phyloP scores from a whole-genome alignment of 257 asterid genomes.

The Apocynum venetum region DNA sequence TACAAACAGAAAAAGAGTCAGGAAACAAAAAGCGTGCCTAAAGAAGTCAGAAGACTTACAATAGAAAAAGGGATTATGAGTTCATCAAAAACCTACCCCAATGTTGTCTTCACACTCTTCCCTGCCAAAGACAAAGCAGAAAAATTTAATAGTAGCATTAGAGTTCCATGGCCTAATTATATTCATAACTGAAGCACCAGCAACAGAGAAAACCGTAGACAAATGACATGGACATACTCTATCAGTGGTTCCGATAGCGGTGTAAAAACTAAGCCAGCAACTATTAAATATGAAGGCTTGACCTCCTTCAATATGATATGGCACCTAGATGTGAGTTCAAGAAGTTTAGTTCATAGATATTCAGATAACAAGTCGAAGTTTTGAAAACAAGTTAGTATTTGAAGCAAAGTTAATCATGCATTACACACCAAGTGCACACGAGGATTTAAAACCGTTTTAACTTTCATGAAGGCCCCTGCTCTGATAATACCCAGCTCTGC shows the following conservation, averaged over 20 bases:
- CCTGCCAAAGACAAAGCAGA: constrained; percentile 36
- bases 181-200: constrained; percentile 7
- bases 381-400: neutral
- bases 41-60: neutral
- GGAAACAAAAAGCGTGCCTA: constrained; percentile 12
- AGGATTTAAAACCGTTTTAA: constrained; percentile 61
- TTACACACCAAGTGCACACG: constrained; percentile 75
- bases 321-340: constrained; percentile 58
- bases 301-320: constrained; percentile 89
- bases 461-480: constrained; percentile 63
- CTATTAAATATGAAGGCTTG: constrained; percentile 85
- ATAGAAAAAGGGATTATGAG: neutral
- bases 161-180: constrained; percentile 1
- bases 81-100: constrained; percentile 47
- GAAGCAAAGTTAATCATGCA: constrained; percentile 1
- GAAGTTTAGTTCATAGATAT: constrained; percentile 13
- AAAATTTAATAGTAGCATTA: neutral
- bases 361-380: constrained; percentile 11
- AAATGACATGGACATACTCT: constrained; percentile 46
- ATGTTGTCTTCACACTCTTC: constrained; percentile 88
- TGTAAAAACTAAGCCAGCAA: constrained; percentile 97
- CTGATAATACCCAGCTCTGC: constrained; percentile 87
- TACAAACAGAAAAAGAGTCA: constrained; percentile 28
- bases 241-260: constrained; percentile 93
- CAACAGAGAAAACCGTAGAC: neutral